Base-by-base conservation (phyloP, 495 filamentous ascomycete genomes). In the Endocarpon pusillum region DNA sequence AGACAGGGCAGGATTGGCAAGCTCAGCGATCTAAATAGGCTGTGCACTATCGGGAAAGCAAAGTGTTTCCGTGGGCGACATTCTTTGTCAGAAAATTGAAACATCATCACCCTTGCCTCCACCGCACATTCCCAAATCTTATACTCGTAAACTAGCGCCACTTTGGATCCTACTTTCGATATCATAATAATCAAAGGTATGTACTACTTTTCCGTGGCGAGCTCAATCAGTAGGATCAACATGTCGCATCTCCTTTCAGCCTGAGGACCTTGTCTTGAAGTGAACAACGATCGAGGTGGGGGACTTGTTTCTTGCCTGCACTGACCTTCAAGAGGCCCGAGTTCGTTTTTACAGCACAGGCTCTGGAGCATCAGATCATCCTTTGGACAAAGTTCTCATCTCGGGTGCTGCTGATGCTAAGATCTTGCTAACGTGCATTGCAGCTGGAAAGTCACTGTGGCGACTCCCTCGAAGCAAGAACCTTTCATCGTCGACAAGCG, bases 41-140 rank as follows among this genome's bases (percentile, higher is more conserved):
- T 8, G 12, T 8, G 23, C n/a, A n/a, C n/a, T n/a, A n/a, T n/a
- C n/a, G 12, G 23, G 23, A 25, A 12, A 12, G 12, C 23, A 8
- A 8, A 8, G 23, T 8, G 23, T 8, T 12, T 8, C 8, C 12
- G 8, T 25, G 28, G 28, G 5, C 19, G 28, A 31, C 4, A 31
- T 5, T 6, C 12, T 31, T n/a, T 31, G 12, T 31, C 28, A 17
- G 28, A 31, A 14, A 17, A 31, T 15, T n/a, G 19, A 31, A n/a
- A 14, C 14, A 17, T 5, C 12, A 17, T 17, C 28, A 17, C 28
- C 28, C 28, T 31, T 31, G 28, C 28, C 28, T 31, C 12, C 12
- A 31, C 14, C 28, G 28, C 12, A 31, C 28, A 31, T 31, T 31
- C 28, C 28, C n/a, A n/a, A n/a, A 31, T 31, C 12, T 14, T 17